phyloP scores from a whole-genome alignment of 2,329 filamentous ascomycete genomes.

The Alternaria burnsii region DNA sequence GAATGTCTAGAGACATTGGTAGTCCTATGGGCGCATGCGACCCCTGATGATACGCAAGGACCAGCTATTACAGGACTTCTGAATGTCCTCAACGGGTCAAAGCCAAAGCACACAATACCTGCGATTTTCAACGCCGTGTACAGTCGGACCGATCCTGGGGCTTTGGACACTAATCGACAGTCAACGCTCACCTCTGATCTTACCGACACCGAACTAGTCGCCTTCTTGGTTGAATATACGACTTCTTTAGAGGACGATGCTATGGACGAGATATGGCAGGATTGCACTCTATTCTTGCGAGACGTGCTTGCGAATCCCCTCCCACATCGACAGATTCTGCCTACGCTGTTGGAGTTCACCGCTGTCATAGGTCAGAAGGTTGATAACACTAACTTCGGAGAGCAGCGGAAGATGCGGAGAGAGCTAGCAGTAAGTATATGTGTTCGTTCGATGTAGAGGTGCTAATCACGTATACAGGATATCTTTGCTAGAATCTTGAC shows the following conservation, averaged over 20 bases:
- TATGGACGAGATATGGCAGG: slow-evolving; percentile 97
- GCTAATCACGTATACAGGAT: slow-evolving; percentile 65
- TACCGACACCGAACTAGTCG: slow-evolving; percentile 81
- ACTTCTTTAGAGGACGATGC: slow-evolving; percentile 92
- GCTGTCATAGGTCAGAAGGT: slow-evolving; percentile 93
- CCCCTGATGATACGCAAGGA: slow-evolving; percentile 61
- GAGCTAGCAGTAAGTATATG: slow-evolving; percentile 77
- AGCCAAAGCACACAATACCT: slow-evolving; percentile 89
- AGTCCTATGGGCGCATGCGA: slow-evolving; percentile 75
- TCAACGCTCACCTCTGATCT: slow-evolving; percentile 89
- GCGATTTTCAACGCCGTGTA: slow-evolving; percentile 97
- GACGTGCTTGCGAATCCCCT: slow-evolving; percentile 94
- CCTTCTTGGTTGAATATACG: slow-evolving; percentile 90
- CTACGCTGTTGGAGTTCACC: slow-evolving; percentile 85
- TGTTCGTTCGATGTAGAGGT: not conserved
- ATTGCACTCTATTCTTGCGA: slow-evolving; percentile 88
- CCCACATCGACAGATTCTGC: slow-evolving; percentile 89
- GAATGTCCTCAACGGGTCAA: slow-evolving; percentile 88
- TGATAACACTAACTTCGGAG: slow-evolving; percentile 96
- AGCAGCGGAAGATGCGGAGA: slow-evolving; percentile 89
- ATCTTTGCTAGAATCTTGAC: slow-evolving; percentile 86
- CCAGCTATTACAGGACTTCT: slow-evolving; percentile 82
- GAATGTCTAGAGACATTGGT: slow-evolving; percentile 94
- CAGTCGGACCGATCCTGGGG: slow-evolving; percentile 85
- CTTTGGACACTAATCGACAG: slow-evolving; percentile 79